A percentile compares a stretch with the other conserved stretches of the same genome.
These are phyloP conservation scores for Microstroma glucosiphilum DNA, from an alignment of 1,284 basidiomycete species.

Conservation along the genomic window DNA sequence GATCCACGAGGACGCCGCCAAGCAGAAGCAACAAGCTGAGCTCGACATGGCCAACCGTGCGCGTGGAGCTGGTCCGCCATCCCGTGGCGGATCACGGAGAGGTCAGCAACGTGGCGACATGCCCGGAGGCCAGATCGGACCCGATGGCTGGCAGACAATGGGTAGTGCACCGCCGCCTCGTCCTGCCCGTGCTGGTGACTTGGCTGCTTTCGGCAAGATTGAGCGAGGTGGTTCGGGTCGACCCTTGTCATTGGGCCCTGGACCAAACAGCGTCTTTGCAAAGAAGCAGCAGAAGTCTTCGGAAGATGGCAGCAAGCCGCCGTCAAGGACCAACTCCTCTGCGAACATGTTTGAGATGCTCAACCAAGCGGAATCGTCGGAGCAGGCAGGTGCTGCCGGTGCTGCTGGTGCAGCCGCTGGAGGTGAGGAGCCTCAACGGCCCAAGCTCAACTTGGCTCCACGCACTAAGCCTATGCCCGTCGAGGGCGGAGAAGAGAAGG, in stretches of 20 bases:
- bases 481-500: conserved; percentile 19
- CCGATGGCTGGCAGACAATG: conserved; percentile 79
- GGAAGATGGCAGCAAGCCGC: conserved; percentile 58
- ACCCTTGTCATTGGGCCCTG: conserved; percentile 61
- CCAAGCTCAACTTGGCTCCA: conserved; percentile 65
- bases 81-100: conserved; percentile 75
- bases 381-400: conserved; percentile 12
- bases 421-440: conserved; percentile 63
- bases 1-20: conserved; percentile 70
- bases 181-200: conserved; percentile 72
- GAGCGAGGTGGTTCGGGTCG: conserved; percentile 56
- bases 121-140: conserved; percentile 18
- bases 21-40: conserved; percentile 38
- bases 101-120: conserved; percentile 66
- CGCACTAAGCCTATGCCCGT: conserved; percentile 57
- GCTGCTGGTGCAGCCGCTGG: conserved; percentile 38
- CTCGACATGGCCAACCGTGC: conserved; percentile 22
- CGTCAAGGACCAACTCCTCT: conserved; percentile 70
- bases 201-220: conserved; percentile 75
- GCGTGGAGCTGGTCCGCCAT: conserved; percentile 67
- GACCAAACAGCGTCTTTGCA: conserved; percentile 65
- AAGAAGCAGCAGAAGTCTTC: conserved; percentile 58
- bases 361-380: conserved; percentile 18
- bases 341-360: conserved; percentile 70
- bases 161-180: conserved; percentile 57